phyloP scores from a whole-genome alignment of 305 asterid species.

The Fraxinus xanthoxyloides region DNA sequence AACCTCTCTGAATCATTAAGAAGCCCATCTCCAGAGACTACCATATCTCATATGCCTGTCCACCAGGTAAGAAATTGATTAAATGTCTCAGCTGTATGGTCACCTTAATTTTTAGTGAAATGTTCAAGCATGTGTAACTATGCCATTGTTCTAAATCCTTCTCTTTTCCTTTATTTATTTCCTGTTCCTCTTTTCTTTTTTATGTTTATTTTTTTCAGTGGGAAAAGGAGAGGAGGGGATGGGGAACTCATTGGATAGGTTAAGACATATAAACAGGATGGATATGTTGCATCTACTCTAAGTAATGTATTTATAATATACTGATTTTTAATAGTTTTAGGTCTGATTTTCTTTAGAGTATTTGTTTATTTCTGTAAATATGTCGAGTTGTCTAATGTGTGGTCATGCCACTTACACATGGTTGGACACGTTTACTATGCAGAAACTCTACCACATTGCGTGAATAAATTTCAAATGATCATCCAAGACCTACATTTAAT shows the following conservation, averaged over 20 bases:
- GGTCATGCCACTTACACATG: background rate
- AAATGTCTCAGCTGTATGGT: background rate
- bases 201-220: background rate
- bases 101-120: background rate
- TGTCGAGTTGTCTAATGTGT: background rate
- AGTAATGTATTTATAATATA: constrained; percentile 4
- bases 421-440: background rate
- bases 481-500: background rate
- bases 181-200: too few species aligned
- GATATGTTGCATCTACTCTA: background rate
- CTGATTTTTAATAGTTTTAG: background rate
- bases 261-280: background rate
- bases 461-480: background rate
- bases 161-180: constrained; percentile 1
- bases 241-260: background rate
- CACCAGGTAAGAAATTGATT: constrained; percentile 65
- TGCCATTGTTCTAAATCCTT: background rate
- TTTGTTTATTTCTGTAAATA: background rate
- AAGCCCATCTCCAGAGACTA: constrained; percentile 70
- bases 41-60: constrained; percentile 74
- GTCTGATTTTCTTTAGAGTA: background rate
- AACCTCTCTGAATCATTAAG: constrained; percentile 82
- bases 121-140: background rate
- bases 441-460: background rate
- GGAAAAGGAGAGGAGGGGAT: background rate